Base-by-base conservation (phyloP, 2,329 filamentous ascomycete genomes). In the Calonectria montana region DNA sequence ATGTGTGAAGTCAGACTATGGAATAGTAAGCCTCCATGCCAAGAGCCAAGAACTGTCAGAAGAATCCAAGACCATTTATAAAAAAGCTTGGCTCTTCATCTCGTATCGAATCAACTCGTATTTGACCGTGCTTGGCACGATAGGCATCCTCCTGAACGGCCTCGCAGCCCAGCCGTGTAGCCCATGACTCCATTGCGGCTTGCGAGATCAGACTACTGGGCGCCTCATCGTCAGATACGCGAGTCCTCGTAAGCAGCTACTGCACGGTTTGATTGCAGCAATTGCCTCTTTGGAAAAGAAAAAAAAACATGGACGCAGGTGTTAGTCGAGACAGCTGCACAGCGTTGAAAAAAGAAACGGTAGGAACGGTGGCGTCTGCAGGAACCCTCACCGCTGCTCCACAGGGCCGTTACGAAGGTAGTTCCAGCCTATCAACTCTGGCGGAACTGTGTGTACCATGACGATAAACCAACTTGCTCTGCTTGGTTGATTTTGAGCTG, bases 341-440 rank as follows among this genome's bases (percentile, higher is more conserved):
- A 21, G 25, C 25, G 57, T 18, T 45, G 25, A 41, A 41, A 45
- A 31, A 23, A 29, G 8, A 16, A 39, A 45, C 57, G 57, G 57
- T 45, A 16, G 39, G 27, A 43, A 31, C 57, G 37, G 57, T 45
- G 27, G 57, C 39, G 16, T 16, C 37, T 45, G 57, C 57, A 45
- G 57, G 57, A 21, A 62, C 39, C 37, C 57, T 62, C 57, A 62
- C 57, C 57, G 57, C 57, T 12, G 57, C 57, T 62, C 57, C 57
- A 62, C 57, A 10, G 9, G 37, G 57, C 37, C 16, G 31, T 43
- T 37, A 39, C 10, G 57, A 59, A 4, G 16, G 15, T 25, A 27
- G 13, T 62, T 29, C 6, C 16, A 25, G 57, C 57, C 25, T 45
- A 62, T 43, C 37, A 27, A 29, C 25, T 21, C 37, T 13, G 4